Base-by-base conservation (phyloP, 2,329 filamentous ascomycete genomes). In the Pseudopithomyces maydicus region DNA sequence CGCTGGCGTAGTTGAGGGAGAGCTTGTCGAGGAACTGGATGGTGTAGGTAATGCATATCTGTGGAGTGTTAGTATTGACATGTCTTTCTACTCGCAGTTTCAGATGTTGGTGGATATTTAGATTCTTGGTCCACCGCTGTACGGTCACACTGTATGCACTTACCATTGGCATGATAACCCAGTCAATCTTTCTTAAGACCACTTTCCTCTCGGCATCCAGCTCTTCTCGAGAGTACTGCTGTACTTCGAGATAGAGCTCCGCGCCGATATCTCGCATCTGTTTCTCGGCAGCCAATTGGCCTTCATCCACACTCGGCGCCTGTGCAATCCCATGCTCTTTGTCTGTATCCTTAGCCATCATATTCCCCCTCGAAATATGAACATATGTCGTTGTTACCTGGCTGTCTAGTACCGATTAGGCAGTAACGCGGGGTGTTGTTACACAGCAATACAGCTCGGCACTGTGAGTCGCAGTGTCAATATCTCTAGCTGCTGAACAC, bases 101-200 rank as follows among this genome's bases (percentile, higher is more conserved):
- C 5, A n/a, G n/a, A n/a, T n/a, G 35, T 11, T 3, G n/a, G 12
- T 38, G 12, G 5, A 3, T n/a, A 14, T 38, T 11, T 38, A 38
- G 35, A n/a, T 14, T 11, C n/a, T 38, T n/a, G 12, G 8, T 32
- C 22, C 3, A 19, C 42, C 15, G 19, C 26, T 5, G 22, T 23
- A 19, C 11, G 1, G 15, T 17, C 11, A 15, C n/a, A 19, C 8
- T n/a, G 15, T 20, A 38, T 14, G 14, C n/a, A 55, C 22, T 3
- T 63, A 80, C 78, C 63, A 81, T 79, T 7, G 79, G 79, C 74
- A 81, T 75, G 36, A 82, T 78, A 12, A 80, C 73, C 73, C 74
- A 77, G 56, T 81, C 79, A 17, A 82, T 73, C 59, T 81, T 79
- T 47, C 72, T 69, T 26, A 79, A 61, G 4, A 81, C 79, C 15